Evolutionary conservation across 177 flowering plant species (phyloP).

Genomic region (Vitis hybrid): DNA sequence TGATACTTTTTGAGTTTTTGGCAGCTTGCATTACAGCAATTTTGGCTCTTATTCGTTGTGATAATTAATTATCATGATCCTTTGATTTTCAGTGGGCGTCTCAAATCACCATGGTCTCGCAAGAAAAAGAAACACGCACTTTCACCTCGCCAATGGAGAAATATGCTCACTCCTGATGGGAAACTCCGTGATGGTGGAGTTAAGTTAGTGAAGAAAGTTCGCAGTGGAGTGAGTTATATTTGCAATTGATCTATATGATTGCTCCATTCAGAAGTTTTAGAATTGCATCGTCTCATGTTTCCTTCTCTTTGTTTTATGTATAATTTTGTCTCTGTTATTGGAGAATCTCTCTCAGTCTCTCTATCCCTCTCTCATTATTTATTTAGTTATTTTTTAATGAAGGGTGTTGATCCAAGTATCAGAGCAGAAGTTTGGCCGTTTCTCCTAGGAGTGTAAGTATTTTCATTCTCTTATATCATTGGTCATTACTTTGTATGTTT

Average conservation of each 20-base stretch:
- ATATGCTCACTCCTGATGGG: conserved; percentile 73
- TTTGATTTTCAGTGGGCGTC: conserved; percentile 48
- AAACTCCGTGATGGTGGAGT: conserved; percentile 74
- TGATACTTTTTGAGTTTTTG: neutral
- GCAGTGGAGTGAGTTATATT: conserved; percentile 73
- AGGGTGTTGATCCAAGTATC: conserved; percentile 94
- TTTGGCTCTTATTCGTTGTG: neutral
- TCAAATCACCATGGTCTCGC: conserved; percentile 93
- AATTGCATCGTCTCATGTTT: neutral
- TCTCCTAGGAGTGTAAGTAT: conserved; percentile 95
- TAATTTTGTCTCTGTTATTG: neutral
- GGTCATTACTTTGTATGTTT: neutral
- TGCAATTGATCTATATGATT: neutral
- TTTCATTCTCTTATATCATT: neutral
- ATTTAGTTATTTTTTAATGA: conserved; percentile 18
- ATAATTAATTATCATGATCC: neutral
- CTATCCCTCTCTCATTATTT: neutral
- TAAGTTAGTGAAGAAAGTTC: conserved; percentile 81
- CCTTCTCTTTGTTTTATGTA: neutral
- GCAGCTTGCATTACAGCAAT: neutral
- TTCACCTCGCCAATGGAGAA: conserved; percentile 71
- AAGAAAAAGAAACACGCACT: conserved; percentile 74
- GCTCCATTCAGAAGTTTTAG: neutral
- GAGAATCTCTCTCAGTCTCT: neutral
- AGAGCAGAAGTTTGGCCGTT: conserved; percentile 96